These are phyloP conservation scores for Amaranthus cruentus DNA, from an alignment of 148 eudicot genomes.

Conservation along the genomic window DNA sequence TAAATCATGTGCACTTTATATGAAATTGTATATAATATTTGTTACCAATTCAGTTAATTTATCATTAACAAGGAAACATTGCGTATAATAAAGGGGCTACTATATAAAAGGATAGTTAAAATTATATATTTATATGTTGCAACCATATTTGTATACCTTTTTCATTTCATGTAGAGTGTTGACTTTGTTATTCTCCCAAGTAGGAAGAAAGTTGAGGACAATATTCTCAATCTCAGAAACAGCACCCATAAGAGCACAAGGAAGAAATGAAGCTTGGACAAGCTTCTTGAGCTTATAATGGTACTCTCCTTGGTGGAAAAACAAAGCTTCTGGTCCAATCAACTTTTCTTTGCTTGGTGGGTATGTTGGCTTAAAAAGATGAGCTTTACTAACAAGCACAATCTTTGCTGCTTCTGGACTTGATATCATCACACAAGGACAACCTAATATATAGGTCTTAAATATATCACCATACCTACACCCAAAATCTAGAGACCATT, in stretches of 20 bases:
- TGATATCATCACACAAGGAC: constrained; percentile 93
- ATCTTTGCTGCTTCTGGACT: constrained; percentile 78
- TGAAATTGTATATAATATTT: background rate
- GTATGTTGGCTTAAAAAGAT: constrained; percentile 85
- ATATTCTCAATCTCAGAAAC: constrained; percentile 48
- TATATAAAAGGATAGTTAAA: background rate
- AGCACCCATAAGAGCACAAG: constrained; percentile 36
- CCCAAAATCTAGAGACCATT: background rate
- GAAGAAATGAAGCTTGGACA: constrained; percentile 52
- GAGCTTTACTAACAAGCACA: constrained; percentile 62
- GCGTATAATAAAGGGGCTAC: too few species aligned
- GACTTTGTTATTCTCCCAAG: constrained; percentile 47
- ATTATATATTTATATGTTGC: background rate
- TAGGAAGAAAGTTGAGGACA: constrained; percentile 47
- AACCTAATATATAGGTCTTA: constrained; percentile 83
- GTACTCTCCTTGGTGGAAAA: constrained; percentile 83
- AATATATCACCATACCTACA: constrained; percentile 72
- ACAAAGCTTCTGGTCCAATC: constrained; percentile 77
- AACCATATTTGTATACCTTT: constrained; percentile 35
- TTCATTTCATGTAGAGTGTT: constrained; percentile 80
- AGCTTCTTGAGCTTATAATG: constrained; percentile 64
- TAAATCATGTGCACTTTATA: background rate
- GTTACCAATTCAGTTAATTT: background rate
- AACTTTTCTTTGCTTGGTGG: constrained; percentile 78
- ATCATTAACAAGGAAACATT: too few species aligned